Base-by-base conservation (phyloP, 1,284 basidiomycete species). In the Blastosporella zonata region DNA sequence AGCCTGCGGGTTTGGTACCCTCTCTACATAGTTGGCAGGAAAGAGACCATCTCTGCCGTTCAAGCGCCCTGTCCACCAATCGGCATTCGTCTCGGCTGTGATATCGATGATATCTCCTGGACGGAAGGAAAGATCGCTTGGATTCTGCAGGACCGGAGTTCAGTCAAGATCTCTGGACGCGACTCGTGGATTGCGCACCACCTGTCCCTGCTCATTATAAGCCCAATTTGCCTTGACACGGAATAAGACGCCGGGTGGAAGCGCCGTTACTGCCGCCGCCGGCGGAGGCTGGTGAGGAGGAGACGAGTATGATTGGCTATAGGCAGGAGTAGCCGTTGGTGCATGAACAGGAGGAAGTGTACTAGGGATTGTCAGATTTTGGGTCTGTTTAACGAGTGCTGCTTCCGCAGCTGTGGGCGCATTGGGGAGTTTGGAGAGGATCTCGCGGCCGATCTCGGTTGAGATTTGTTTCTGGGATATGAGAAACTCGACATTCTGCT, bases 51-150 rank as follows among this genome's bases (percentile, higher is more conserved):
- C 74, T 50, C 66, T 72, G 13, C 83, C 84, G 28, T 75, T 72
- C 46, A 70, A 59, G 43, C 66, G 68, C n/a, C 82, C 81, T 35
- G 72, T 78, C 81, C 81, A 84, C 82, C 82, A 84, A 55, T 84
- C 82, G 0, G 64, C 53, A 51, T 84, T 84, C n/a, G 74, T 79
- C 60, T 83, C 78, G 28, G 75, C 73, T 25, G 77, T 62, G 33
- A 85, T 71, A 49, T 82, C 79, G 57, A 85, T 75, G 13, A 79
- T 67, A 59, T 84, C 81, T 2, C 80, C 82, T 1, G 68, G 60
- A 18, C 63, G 64, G 67, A 85, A 84, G 0, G 74, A 73, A 12
- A 84, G 73, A 58, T 86, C 82, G 35, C 79, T 76, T 2, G 70
- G 66, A 56, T 85, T 79, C 81, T 86, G 55, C 3, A 10, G 29